A percentile compares a stretch with the other conserved stretches of the same genome.
Evolutionary conservation across 78 protist genomes (phyloP).

Genomic region (Monocercomonoides exilis): DNA sequence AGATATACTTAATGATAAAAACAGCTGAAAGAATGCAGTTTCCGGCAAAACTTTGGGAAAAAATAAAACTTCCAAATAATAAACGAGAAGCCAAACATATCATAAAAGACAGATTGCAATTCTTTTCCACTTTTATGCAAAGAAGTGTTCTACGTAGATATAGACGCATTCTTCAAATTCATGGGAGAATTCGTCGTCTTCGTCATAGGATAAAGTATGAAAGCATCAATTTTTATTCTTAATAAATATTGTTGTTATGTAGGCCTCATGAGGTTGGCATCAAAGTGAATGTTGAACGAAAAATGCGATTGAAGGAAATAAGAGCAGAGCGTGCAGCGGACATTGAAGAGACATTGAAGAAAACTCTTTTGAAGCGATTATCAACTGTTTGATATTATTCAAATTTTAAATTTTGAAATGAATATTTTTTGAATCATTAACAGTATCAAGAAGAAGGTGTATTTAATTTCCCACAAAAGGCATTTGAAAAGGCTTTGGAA

Average conservation of each 20-base stretch:
- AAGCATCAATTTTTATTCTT: neutral
- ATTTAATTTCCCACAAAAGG: conserved; percentile 29
- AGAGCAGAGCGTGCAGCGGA: conserved; percentile 10
- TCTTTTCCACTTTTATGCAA: neutral
- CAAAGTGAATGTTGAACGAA: conserved; percentile 21
- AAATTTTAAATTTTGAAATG: neutral
- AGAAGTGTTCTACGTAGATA: neutral
- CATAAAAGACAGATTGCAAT: neutral
- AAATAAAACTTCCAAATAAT: neutral
- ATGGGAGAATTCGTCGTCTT: neutral
- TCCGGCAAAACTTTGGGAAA: conserved; percentile 23
- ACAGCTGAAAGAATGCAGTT: conserved; percentile 11
- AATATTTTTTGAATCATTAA: neutral
- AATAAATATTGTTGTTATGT: neutral
- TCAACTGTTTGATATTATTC: neutral
- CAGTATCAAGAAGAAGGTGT: neutral
- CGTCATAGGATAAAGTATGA: neutral
- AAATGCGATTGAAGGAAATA: neutral
- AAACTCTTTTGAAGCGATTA: neutral
- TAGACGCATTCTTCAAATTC: neutral
- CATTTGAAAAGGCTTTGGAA: neutral
- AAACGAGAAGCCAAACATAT: neutral
- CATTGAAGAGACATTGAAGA: neutral
- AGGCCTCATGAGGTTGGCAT: neutral
- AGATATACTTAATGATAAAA: conserved; percentile 5